Percentiles rank a stretch among this genome's conserved stretches.
Conservation (phyloP, 768 basidiomycete genomes). For the Jaapia argillacea region DNA sequence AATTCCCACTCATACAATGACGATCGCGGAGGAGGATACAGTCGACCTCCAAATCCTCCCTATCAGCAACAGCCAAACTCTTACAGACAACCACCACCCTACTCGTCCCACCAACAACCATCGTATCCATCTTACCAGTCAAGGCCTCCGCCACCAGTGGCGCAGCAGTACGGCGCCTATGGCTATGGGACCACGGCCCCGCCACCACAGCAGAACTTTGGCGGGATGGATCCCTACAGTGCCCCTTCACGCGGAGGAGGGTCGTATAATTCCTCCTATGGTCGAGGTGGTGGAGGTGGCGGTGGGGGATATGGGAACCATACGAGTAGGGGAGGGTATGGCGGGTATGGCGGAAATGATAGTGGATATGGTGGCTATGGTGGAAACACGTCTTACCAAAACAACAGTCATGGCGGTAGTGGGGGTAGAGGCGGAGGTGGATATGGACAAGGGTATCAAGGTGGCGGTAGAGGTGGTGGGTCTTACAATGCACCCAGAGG, state of each 20-base stretch:
- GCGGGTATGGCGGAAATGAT: slow-evolving; percentile 16
- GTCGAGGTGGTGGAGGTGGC: slow-evolving; percentile 14
- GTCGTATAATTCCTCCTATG: slow-evolving; percentile 10
- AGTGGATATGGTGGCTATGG: slow-evolving; percentile 26
- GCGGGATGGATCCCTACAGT: neutral
- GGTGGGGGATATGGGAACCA: slow-evolving; percentile 23
- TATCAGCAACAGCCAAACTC: too few species aligned
- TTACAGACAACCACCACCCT: neutral
- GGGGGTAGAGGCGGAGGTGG: slow-evolving; percentile 11
- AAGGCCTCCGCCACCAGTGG: neutral
- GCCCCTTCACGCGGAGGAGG: neutral
- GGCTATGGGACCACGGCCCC: slow-evolving; percentile 8
- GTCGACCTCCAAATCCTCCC: slow-evolving; percentile 15
- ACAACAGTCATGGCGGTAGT: neutral
- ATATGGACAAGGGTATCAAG: too few species aligned
- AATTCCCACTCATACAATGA: slow-evolving; percentile 5
- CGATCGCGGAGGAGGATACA: slow-evolving; percentile 14
- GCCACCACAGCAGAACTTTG: neutral
- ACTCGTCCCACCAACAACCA: neutral
- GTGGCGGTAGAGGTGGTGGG: too few species aligned
- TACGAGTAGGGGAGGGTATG: slow-evolving; percentile 24
- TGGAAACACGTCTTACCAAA: slow-evolving; percentile 4
- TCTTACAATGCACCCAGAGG: too few species aligned
- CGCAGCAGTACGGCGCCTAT: slow-evolving; percentile 1
- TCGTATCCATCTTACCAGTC: neutral